These are phyloP conservation scores for Ceratocystis diversiconidia DNA, from an alignment of 2,329 filamentous ascomycete species.

Conservation along the genomic window DNA sequence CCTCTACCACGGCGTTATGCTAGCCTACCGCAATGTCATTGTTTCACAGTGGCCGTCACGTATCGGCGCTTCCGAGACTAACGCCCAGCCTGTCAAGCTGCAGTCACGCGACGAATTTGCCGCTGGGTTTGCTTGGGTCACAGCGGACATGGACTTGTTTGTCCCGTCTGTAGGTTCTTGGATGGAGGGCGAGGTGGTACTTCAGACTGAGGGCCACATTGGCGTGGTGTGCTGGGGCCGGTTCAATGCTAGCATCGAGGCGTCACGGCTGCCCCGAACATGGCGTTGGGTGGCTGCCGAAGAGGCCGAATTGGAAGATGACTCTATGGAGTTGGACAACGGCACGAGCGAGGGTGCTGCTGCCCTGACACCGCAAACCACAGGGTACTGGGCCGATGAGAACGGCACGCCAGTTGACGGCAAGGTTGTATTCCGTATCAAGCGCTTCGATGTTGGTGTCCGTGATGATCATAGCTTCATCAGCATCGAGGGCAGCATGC, in stretches of 20 bases:
- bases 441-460: conserved; percentile 67
- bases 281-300: conserved; percentile 67
- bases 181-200: conserved; percentile 68
- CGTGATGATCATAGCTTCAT: conserved; percentile 67
- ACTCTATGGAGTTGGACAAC: conserved; percentile 39
- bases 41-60: conserved; percentile 46
- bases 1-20: conserved; percentile 56
- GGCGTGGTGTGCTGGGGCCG: conserved; percentile 80
- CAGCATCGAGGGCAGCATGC: conserved; percentile 77
- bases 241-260: conserved; percentile 80
- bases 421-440: conserved; percentile 61
- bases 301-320: conserved; percentile 29
- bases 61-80: conserved; percentile 32
- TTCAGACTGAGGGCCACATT: conserved; percentile 79
- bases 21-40: conserved; percentile 56
- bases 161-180: conserved; percentile 57
- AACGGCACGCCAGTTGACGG: conserved; percentile 56
- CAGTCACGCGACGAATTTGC: conserved; percentile 65
- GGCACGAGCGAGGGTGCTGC: conserved; percentile 26
- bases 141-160: conserved; percentile 74
- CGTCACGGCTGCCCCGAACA: conserved; percentile 54
- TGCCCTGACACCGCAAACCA: not conserved
- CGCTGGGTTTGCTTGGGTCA: conserved; percentile 76
- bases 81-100: conserved; percentile 32
- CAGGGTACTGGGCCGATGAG: conserved; percentile 61